Percentiles rank a stretch among this genome's conserved stretches.
Evolutionary conservation across 2,329 filamentous ascomycete genomes (phyloP).

Genomic region (Paecilomyces niveus): DNA sequence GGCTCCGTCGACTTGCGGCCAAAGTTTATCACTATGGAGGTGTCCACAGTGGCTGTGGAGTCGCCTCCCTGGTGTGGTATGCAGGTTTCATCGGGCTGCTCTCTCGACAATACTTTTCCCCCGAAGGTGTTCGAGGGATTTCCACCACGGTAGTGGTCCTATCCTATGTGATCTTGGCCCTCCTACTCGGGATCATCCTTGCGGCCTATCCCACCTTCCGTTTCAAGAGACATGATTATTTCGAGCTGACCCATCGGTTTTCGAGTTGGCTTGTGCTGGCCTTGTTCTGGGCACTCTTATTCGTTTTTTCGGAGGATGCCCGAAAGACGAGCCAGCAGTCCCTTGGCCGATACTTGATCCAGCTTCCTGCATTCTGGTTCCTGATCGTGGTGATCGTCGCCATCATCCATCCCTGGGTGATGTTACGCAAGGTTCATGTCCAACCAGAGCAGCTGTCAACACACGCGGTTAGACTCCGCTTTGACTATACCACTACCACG

Average conservation of each 20-base stretch:
- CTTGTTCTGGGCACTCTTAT: conserved; percentile 58
- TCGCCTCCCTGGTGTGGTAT: conserved; percentile 45
- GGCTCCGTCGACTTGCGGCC: conserved; percentile 39
- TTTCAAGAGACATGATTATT: conserved; percentile 57
- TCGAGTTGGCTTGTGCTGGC: conserved; percentile 61
- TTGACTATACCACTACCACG: conserved; percentile 55
- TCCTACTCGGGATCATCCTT: conserved; percentile 54
- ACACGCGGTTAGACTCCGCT: conserved; percentile 66
- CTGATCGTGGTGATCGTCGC: conserved; percentile 57
- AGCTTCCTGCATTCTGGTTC: conserved; percentile 59
- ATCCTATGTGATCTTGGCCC: conserved; percentile 50
- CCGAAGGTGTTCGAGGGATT: conserved; percentile 9
- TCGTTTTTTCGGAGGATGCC: conserved; percentile 48
- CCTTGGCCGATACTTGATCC: conserved; percentile 35
- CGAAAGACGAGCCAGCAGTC: conserved; percentile 24
- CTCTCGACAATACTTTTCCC: conserved; percentile 25
- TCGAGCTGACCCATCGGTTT: conserved; percentile 66
- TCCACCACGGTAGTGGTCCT: conserved; percentile 43
- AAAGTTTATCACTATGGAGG: conserved; percentile 51
- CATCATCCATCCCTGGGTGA: conserved; percentile 66
- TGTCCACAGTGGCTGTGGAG: conserved; percentile 45
- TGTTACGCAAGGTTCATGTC: conserved; percentile 61
- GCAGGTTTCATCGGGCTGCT: conserved; percentile 28
- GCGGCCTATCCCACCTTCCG: conserved; percentile 61
- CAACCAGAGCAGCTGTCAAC: conserved; percentile 60